These are phyloP conservation scores for Alternaria rosae DNA, from an alignment of 2,329 filamentous ascomycete genomes.

Conservation along the genomic window DNA sequence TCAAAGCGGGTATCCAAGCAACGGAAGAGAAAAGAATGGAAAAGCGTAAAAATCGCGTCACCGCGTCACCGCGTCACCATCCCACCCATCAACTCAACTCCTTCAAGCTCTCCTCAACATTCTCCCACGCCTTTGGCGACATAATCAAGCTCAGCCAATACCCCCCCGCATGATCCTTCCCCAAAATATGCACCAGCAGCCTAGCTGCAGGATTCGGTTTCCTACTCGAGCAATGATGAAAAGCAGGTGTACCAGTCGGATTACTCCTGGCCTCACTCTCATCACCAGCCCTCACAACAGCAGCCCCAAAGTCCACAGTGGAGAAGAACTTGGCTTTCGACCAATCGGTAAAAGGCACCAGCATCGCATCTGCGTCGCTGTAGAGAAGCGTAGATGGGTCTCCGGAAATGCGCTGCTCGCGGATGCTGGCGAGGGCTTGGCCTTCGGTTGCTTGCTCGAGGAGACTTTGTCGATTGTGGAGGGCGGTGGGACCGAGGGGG, in stretches of 20 bases:
- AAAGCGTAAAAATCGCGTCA: no score
- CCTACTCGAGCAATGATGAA: slow-evolving; percentile 21
- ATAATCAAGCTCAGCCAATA: slow-evolving; percentile 23
- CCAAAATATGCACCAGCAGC: slow-evolving; percentile 21
- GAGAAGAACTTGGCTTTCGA: slow-evolving; percentile 19
- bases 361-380: slow-evolving; percentile 11
- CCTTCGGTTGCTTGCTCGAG: slow-evolving; percentile 24
- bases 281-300: slow-evolving; percentile 17
- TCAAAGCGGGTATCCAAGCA: no score
- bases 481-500: slow-evolving; percentile 23
- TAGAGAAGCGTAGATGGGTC: slow-evolving; percentile 30
- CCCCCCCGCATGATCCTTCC: slow-evolving; percentile 16
- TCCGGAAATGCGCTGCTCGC: slow-evolving; percentile 16
- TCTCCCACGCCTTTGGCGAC: slow-evolving; percentile 14
- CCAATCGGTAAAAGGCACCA: slow-evolving; percentile 26
- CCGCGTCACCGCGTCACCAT: no score
- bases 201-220: slow-evolving; percentile 8
- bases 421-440: slow-evolving; percentile 31
- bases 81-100: not conserved
- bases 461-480: slow-evolving; percentile 21
- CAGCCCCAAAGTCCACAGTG: slow-evolving; percentile 29
- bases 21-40: no score
- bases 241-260: slow-evolving; percentile 17
- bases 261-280: slow-evolving; percentile 4
- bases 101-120: slow-evolving; percentile 15